Evolutionary conservation across 106 monocot species (phyloP).

Genomic region (Dendrobium catenatum): DNA sequence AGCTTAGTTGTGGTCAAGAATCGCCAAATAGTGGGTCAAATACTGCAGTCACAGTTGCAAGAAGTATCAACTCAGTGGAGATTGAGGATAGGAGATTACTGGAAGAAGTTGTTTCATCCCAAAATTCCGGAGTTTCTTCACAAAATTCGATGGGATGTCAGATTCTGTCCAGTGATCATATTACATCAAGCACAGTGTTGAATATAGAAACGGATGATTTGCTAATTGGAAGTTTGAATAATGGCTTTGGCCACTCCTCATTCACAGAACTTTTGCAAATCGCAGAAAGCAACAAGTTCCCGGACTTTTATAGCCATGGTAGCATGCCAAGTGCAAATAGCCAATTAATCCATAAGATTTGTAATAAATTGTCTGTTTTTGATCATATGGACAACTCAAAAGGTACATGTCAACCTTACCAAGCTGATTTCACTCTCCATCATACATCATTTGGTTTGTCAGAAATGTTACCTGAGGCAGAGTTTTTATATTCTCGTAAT

Average conservation of each 20-base stretch:
- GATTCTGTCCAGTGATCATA: conserved; percentile 14
- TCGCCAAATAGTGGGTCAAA: conserved; percentile 20
- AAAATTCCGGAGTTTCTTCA: conserved; percentile 33
- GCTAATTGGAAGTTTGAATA: conserved; percentile 11
- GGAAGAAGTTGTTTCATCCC: conserved; percentile 34
- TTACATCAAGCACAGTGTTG: conserved; percentile 5
- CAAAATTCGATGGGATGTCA: conserved; percentile 31
- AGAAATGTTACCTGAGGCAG: neutral
- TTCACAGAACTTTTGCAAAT: conserved; percentile 62
- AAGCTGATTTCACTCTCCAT: neutral
- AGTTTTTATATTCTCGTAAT: conserved; percentile 1
- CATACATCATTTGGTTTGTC: neutral
- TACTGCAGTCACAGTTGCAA: conserved; percentile 4
- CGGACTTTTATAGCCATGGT: conserved; percentile 7
- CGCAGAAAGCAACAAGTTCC: conserved; percentile 21
- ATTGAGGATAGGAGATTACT: conserved; percentile 15
- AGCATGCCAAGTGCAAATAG: neutral
- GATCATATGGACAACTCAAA: neutral
- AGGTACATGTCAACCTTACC: conserved; percentile 1
- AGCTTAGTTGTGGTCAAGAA: conserved; percentile 11
- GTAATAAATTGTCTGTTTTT: neutral
- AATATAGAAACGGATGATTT: conserved; percentile 15
- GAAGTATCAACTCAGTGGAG: conserved; percentile 11
- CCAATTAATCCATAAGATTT: neutral
- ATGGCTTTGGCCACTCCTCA: conserved; percentile 25